Evolutionary conservation across 2,329 filamentous ascomycete genomes (phyloP).

Genomic region (Cladosporium velox): DNA sequence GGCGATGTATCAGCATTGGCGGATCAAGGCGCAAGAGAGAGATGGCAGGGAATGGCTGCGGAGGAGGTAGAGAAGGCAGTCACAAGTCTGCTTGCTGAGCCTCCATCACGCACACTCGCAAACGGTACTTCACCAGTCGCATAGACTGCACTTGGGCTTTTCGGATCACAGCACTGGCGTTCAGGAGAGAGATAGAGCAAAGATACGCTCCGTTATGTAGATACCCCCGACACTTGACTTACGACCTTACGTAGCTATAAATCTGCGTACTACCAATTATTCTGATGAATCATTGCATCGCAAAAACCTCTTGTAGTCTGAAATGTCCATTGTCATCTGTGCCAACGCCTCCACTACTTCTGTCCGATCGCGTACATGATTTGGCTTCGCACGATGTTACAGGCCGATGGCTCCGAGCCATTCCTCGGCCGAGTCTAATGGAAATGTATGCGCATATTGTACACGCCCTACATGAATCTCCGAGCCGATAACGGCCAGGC

Average conservation of each 20-base stretch:
- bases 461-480: neutral
- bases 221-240: constrained; percentile 10
- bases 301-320: neutral
- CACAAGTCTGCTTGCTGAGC: constrained; percentile 24
- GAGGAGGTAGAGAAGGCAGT: constrained; percentile 79
- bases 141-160: neutral
- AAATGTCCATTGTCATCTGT: neutral
- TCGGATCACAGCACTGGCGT: constrained; percentile 16
- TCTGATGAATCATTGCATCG: neutral
- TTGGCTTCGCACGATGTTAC: neutral
- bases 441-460: neutral
- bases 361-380: constrained; percentile 16
- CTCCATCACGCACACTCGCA: neutral
- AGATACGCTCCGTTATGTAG: constrained; percentile 4
- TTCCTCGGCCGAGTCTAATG: constrained; percentile 4
- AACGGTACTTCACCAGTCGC: neutral
- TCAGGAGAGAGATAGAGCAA: constrained; percentile 8
- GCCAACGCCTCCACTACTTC: constrained; percentile 9
- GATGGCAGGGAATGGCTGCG: constrained; percentile 74
- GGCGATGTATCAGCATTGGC: constrained; percentile 56
- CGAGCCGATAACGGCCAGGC: constrained; percentile 1
- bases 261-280: neutral
- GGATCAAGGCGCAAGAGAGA: constrained; percentile 65
- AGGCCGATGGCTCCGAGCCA: neutral
- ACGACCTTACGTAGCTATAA: neutral